Base-by-base conservation (phyloP, 164 flowering plant genomes). In the Sedum album region DNA sequence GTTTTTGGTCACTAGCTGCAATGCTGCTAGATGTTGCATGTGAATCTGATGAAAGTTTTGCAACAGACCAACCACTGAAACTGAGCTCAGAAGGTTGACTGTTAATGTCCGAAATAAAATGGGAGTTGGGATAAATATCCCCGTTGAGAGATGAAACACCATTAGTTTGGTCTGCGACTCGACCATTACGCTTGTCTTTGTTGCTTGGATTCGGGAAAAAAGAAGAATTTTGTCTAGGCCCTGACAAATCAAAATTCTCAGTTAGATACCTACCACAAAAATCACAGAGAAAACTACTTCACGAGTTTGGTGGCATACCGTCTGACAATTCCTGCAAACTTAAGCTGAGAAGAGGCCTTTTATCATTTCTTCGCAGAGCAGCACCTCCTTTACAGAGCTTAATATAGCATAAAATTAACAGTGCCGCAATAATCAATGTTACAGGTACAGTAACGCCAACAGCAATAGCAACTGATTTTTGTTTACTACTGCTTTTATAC, bases 291-390 rank as follows among this genome's bases (percentile, higher is more conserved):
- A 26, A 72, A 63, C 31, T 31, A 21, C 2, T 8, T 20, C 21
- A 26, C 13, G 33, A 65, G 49, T 33, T 21, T 8, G 28, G 25
- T 15, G 68, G 70, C 75, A 71, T 86, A 88, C 97, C 88, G 65
- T 74, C 70, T 68, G 97, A 90, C 72, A 72, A 83, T 64, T 92
- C 88, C 31, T 82, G 84, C 68, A 84, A 49, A 80, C 96, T 88
- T 73, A 92, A 51, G 77, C 86, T 75, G 65, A 95, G 91, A 63
- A 95, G 89, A 60, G 99, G 97, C 73, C 87, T 83, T 35, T 95
- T 93, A 76, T 95, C 99, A 82, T 82, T 92, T 75, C 48, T 79
- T 30, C 83, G 65, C 68, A 42, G 72, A 64, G 80, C 76, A 46
- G 76, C 53, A 31, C 60, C 30, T n/a, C n/a, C n/a, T n/a, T n/a